Conservation (phyloP, 129 eudicot genomes). For the Flaveria brownii region DNA sequence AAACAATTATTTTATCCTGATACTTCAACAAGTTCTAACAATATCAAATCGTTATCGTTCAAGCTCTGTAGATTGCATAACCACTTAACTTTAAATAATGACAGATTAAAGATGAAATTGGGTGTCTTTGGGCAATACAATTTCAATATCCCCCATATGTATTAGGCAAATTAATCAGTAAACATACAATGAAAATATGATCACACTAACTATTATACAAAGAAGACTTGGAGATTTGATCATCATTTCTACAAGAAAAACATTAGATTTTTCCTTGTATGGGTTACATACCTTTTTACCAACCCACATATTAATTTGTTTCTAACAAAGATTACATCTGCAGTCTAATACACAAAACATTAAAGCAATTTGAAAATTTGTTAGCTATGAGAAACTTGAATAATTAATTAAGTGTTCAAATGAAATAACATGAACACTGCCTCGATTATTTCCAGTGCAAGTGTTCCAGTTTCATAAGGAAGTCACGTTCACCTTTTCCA, state of each 20-base stretch:
- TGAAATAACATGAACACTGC: too few species aligned
- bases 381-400: too few species aligned
- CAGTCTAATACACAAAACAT: constrained; percentile 8
- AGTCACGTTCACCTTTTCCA: too few species aligned
- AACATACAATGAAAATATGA: background rate
- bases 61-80: too few species aligned
- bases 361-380: background rate
- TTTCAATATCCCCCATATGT: background rate
- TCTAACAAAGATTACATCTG: constrained; percentile 93
- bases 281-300: constrained; percentile 64
- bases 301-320: constrained; percentile 79
- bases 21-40: constrained; percentile 11
- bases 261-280: background rate
- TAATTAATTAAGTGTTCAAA: too few species aligned
- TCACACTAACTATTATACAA: background rate
- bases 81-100: background rate
- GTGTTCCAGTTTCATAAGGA: too few species aligned
- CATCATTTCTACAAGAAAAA: background rate
- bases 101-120: background rate
- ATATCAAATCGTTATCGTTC: background rate
- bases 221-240: too few species aligned
- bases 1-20: constrained; percentile 88
- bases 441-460: too few species aligned
- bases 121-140: background rate
- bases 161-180: too few species aligned